Percentiles rank a stretch among this genome's conserved stretches.
Evolutionary conservation across 768 basidiomycete species (phyloP).

Genomic region (Mrakia hoshinonis): DNA sequence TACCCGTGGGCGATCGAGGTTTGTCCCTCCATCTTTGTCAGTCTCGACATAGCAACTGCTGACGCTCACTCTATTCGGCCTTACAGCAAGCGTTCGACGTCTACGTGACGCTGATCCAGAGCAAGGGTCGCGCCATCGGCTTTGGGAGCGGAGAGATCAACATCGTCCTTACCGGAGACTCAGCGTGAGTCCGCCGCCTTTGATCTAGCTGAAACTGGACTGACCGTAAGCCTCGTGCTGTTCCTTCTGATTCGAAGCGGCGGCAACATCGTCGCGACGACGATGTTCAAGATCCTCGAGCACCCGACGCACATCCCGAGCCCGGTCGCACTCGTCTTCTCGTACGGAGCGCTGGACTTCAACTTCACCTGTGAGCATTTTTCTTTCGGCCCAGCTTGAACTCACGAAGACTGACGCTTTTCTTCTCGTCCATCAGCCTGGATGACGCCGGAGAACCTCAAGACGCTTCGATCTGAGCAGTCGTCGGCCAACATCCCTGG

Average conservation of each 20-base stretch:
- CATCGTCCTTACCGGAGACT: conserved; percentile 80
- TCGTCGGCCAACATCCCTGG: conserved; percentile 72
- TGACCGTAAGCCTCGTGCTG: background rate
- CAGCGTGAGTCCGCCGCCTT: conserved; percentile 62
- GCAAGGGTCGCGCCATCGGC: conserved; percentile 69
- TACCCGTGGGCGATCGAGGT: conserved; percentile 87
- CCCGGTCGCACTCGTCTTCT: conserved; percentile 75
- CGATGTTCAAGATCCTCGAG: conserved; percentile 79
- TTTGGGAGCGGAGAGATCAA: conserved; percentile 76
- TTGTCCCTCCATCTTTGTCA: background rate
- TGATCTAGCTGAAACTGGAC: background rate
- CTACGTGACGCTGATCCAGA: conserved; percentile 71
- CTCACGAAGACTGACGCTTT: no score
- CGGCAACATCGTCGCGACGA: conserved; percentile 72
- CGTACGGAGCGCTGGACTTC: conserved; percentile 89
- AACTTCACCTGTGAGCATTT: conserved; percentile 63
- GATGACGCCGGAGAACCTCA: conserved; percentile 64
- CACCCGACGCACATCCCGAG: conserved; percentile 50
- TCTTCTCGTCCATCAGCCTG: conserved; percentile 94
- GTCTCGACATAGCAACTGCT: background rate
- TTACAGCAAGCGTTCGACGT: conserved; percentile 55
- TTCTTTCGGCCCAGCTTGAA: conserved; percentile 85
- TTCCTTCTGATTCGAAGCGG: conserved; percentile 51
- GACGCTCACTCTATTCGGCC: background rate
- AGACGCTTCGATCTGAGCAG: conserved; percentile 76